Evolutionary conservation across 2,329 filamentous ascomycete species (phyloP), one percentile per base, ranked within the genome.

Genomic region (Sporothrix luriei): DNA sequence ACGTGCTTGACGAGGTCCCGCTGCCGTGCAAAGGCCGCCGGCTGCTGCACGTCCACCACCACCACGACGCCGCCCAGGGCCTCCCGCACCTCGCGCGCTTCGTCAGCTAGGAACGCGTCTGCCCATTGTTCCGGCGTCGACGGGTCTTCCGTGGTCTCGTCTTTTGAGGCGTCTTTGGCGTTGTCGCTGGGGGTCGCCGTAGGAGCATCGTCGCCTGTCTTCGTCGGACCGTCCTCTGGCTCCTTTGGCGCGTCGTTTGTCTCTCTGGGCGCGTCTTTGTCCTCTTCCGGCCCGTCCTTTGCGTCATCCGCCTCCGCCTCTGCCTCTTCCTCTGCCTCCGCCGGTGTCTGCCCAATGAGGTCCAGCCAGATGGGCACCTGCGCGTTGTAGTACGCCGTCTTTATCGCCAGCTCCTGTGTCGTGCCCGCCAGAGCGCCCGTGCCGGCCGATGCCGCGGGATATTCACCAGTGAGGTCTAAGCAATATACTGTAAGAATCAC

Each of bases 341-440:
- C 48, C 16, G 43, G 43, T 11, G 29, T 16, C 16, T 33, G 67
- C 4, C 81, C 79, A 6, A 80, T 66, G 14, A 73, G 43, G 75
- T 91, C 89, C n/a, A 91, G 81, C 89, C 89, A 91, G 73, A 91
- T 81, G 55, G 88, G 87, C 3, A 91, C 80, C 0, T 81, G 81
- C 68, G 87, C 83, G 29, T 78, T 82, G 80, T 90, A 91, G 80
- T 91, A 91, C 16, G 80, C 74, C 24, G 87, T 91, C 71, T 82
- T 81, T 68, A 91, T 78, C 10, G 78, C 71, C 43, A 88, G 82
- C 55, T 79, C 76, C 74, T 90, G 88, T 19, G 88, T 87, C 46
- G 82, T 84, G 33, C 89, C 88, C 1, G 88, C 88, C 43, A 89
- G 79, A 2, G 68, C 67, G 21, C 54, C 68, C n/a, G 54, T 65